Conservation (phyloP, 164 flowering plant genomes). For the Hamamelis virginiana region DNA sequence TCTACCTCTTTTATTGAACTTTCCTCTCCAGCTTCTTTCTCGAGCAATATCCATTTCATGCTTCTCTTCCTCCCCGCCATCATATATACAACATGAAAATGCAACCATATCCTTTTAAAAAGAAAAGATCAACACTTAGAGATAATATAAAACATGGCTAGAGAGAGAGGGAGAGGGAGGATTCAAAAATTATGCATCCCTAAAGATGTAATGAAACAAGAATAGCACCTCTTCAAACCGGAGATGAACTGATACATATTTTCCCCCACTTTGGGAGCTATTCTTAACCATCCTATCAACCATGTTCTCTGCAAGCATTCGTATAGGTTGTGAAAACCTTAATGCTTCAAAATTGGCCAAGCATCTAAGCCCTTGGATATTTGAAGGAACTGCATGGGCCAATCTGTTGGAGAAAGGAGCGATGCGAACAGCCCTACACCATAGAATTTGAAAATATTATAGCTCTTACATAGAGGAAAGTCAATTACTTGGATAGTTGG, state of each 20-base stretch:
- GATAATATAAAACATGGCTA: not conserved
- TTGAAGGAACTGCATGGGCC: constrained; percentile 76
- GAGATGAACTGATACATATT: constrained; percentile 91
- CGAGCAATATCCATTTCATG: constrained; percentile 91
- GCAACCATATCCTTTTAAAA: constrained; percentile 91
- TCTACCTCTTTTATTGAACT: constrained; percentile 74
- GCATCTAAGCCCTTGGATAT: constrained; percentile 82
- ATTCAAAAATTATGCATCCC: not conserved
- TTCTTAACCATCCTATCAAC: constrained; percentile 78
- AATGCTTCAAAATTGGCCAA: constrained; percentile 84
- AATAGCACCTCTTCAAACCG: constrained; percentile 84
- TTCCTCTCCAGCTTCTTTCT: constrained; percentile 92
- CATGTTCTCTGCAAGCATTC: constrained; percentile 75
- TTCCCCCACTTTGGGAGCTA: constrained; percentile 68
- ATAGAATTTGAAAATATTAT: constrained; percentile 2
- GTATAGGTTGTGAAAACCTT: constrained; percentile 76
- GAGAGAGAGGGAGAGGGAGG: not conserved
- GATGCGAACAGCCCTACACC: constrained; percentile 83
- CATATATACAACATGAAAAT: constrained; percentile 94
- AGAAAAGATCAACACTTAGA: constrained; percentile 2
- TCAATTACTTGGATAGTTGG: no score
- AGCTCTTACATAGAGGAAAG: not conserved
- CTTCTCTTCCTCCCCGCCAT: constrained; percentile 94
- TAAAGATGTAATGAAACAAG: constrained; percentile 4
- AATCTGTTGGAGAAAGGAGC: constrained; percentile 98